phyloP scores from a whole-genome alignment of 306 rosid species.

The Erythrophleum fordii region DNA sequence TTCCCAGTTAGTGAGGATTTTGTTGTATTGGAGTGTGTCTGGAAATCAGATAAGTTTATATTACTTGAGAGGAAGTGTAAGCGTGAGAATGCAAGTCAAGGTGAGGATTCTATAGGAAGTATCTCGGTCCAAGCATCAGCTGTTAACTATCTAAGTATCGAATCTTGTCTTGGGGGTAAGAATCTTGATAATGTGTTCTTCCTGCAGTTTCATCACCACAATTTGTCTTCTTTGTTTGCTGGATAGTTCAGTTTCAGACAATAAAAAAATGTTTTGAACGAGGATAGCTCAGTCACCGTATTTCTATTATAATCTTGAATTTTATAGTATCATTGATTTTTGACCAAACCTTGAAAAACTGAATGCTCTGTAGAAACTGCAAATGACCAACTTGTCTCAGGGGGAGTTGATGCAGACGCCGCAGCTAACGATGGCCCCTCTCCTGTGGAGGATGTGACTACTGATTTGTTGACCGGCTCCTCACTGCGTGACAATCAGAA shows the following conservation, averaged over 20 bases:
- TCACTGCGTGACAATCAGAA: slow-evolving; percentile 30
- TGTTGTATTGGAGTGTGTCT: slow-evolving; percentile 65
- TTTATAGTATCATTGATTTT: not conserved
- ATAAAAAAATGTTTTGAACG: slow-evolving; percentile 11
- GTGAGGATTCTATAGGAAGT: slow-evolving; percentile 46
- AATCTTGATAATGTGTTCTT: slow-evolving; percentile 18
- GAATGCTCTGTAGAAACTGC: slow-evolving; percentile 9
- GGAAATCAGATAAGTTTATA: slow-evolving; percentile 72
- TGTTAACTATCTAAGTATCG: slow-evolving; percentile 57
- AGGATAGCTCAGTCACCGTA: not conserved
- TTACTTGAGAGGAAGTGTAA: slow-evolving; percentile 58
- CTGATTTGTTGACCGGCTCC: slow-evolving; percentile 38
- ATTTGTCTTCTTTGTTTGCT: not conserved
- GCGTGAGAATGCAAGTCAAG: slow-evolving; percentile 46
- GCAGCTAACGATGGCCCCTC: slow-evolving; percentile 28
- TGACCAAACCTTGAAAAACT: slow-evolving; percentile 14
- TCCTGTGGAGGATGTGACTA: slow-evolving; percentile 28
- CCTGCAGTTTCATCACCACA: slow-evolving; percentile 2
- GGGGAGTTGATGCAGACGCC: slow-evolving; percentile 34
- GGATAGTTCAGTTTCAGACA: slow-evolving; percentile 24
- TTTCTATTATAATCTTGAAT: not conserved
- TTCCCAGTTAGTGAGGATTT: slow-evolving; percentile 69
- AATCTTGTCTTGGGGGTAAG: slow-evolving; percentile 71
- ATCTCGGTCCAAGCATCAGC: slow-evolving; percentile 43
- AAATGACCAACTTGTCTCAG: slow-evolving; percentile 50